Evolutionary conservation across 805 yeast genomes (phyloP).

Genomic region (Cyberlindnera japonica): DNA sequence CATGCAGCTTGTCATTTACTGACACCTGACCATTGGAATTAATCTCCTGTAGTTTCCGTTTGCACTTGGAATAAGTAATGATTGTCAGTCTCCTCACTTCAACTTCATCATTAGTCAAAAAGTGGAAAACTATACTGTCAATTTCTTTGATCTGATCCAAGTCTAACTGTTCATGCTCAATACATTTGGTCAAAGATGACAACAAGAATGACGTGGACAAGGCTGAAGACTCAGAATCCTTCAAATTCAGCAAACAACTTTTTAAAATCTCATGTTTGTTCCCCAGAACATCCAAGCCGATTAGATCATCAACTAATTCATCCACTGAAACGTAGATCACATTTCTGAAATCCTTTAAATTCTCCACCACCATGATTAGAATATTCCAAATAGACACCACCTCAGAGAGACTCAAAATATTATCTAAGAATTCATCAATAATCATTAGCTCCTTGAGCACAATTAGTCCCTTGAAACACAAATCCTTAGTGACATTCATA

Average conservation of each 20-base stretch:
- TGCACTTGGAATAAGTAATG: slow-evolving; percentile 26
- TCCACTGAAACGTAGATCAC: slow-evolving; percentile 25
- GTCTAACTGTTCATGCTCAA: slow-evolving; percentile 16
- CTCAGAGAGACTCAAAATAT: slow-evolving; percentile 8
- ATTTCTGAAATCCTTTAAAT: slow-evolving; percentile 23
- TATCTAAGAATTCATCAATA: slow-evolving; percentile 16
- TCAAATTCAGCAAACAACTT: slow-evolving; percentile 15
- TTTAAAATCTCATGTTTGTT: slow-evolving; percentile 13
- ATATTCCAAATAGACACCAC: slow-evolving; percentile 20
- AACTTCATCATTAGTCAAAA: slow-evolving; percentile 22
- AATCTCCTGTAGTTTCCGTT: slow-evolving; percentile 19
- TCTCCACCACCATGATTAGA: slow-evolving; percentile 23
- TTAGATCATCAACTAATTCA: slow-evolving; percentile 25
- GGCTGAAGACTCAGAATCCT: slow-evolving; percentile 2
- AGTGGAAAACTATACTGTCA: slow-evolving; percentile 18
- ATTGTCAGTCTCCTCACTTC: slow-evolving; percentile 28
- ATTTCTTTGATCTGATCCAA: slow-evolving; percentile 21
- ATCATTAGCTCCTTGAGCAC: slow-evolving; percentile 25
- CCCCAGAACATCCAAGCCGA: slow-evolving; percentile 8
- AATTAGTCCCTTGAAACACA: slow-evolving; percentile 27
- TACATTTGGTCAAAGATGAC: slow-evolving; percentile 19
- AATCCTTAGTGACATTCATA: slow-evolving; percentile 20
- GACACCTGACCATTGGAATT: slow-evolving; percentile 11
- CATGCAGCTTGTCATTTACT: slow-evolving; percentile 28
- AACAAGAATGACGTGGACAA: slow-evolving; percentile 20